Percentiles rank a stretch among this genome's conserved stretches.
Conservation (phyloP, 768 basidiomycete species). For the Russula emetica region DNA sequence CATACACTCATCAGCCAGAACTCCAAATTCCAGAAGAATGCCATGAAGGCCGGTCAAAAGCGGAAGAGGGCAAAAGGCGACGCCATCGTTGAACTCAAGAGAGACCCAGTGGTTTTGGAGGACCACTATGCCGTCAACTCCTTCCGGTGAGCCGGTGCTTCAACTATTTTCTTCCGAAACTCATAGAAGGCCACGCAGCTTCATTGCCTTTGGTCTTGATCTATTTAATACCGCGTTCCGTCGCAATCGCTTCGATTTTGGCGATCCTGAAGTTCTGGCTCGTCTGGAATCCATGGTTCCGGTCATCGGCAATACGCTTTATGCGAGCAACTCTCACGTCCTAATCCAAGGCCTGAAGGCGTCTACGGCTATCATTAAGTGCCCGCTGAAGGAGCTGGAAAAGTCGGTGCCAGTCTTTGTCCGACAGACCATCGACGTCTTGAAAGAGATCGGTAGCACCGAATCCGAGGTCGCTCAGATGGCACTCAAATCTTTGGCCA, state of each 20-base stretch:
- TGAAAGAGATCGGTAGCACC: conserved; percentile 77
- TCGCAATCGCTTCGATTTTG: conserved; percentile 81
- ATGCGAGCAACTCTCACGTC: conserved; percentile 74
- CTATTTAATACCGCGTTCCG: conserved; percentile 84
- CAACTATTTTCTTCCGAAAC: conserved; percentile 3
- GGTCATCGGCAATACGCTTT: conserved; percentile 87
- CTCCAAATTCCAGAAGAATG: conserved; percentile 74
- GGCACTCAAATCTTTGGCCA: conserved; percentile 80
- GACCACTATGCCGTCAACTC: conserved; percentile 85
- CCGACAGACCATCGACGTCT: conserved; percentile 76
- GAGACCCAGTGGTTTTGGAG: conserved; percentile 48
- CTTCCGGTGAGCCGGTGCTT: conserved; percentile 54
- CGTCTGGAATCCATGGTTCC: conserved; percentile 84
- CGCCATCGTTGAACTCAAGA: conserved; percentile 74
- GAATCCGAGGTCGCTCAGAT: conserved; percentile 89
- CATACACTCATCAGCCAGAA: conserved; percentile 90
- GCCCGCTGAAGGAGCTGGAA: conserved; percentile 70
- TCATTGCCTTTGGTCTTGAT: conserved; percentile 88
- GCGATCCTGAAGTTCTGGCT: conserved; percentile 64
- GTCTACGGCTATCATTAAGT: conserved; percentile 74
- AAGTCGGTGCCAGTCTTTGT: conserved; percentile 79
- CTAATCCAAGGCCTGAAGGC: conserved; percentile 73
- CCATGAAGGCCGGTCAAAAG: conserved; percentile 37
- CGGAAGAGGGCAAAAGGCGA: conserved; percentile 42
- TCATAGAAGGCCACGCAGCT: conserved; percentile 43